Conservation (phyloP, 2,329 filamentous ascomycete species). For the Trichoderma sp. region DNA sequence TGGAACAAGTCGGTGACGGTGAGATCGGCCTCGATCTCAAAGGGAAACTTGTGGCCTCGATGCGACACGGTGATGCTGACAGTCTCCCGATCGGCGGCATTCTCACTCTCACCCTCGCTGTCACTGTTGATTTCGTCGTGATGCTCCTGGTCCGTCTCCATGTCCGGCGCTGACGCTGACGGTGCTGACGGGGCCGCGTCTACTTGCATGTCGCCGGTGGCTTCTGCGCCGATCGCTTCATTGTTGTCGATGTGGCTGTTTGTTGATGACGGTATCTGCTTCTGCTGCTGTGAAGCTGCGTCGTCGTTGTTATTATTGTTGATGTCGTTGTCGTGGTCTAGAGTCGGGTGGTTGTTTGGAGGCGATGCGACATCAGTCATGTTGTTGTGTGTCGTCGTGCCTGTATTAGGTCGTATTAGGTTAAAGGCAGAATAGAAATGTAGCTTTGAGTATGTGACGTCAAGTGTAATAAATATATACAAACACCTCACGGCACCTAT, state of each 20-base stretch:
- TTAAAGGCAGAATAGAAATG: not conserved
- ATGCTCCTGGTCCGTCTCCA: not conserved
- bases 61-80: constrained; percentile 10
- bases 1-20: constrained; percentile 59
- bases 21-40: constrained; percentile 34
- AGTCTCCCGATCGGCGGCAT: not conserved
- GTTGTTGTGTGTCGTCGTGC: not conserved
- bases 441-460: not conserved
- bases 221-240: not conserved
- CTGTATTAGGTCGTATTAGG: not conserved
- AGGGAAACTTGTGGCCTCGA: constrained; percentile 12
- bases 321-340: not conserved
- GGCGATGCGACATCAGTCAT: constrained; percentile 12
- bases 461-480: not conserved
- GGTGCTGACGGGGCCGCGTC: not conserved
- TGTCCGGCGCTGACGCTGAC: not conserved
- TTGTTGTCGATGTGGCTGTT: not conserved
- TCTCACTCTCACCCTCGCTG: not conserved
- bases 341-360: not conserved
- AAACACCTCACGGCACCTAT: not conserved
- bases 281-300: not conserved
- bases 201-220: not conserved
- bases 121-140: not conserved
- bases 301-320: not conserved
- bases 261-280: not conserved